Evolutionary conservation across 208 protist genomes (phyloP), one percentile per base, ranked within the genome.

Genomic region (Acanthamoeba triangularis): DNA sequence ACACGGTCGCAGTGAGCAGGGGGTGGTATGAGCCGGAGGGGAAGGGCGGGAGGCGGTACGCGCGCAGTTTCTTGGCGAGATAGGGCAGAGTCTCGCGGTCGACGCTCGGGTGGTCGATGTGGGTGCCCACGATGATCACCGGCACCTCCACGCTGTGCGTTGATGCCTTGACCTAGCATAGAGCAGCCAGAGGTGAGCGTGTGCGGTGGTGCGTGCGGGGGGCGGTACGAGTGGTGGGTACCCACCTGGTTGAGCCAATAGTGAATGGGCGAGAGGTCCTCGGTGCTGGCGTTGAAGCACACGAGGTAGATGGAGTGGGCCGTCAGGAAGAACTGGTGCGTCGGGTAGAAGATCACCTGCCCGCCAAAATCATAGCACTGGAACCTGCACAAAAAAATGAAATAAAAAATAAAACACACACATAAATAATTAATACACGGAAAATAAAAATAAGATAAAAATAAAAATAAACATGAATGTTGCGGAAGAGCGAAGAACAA

Each of bases 201-300:
- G 69, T 44, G 16, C 25, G 37, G 25, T 28, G 74, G 13, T 33
- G 30, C 23, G 35, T 18, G 37, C 37, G 37, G 2, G 37, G 37
- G 37, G 37, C 3, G 3, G 3, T 41, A 41, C 13, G 76, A 28
- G 23, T 41, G n/a, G 25, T 13, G 10, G 72, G 72, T 49, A 10
- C n/a, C 90, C 8, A 95, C 92, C 41, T 96, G 96, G 63, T 94
- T 52, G 16, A 96, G 90, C 96, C 96, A 96, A 78, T 96, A 96
- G 59, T 96, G 90, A 28, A 95, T 80, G 20, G 82, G 82, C n/a
- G 59, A 69, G 82, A 82, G 94, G 54, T 96, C 95, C 16, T 90
- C 61, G 65, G 80, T 82, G 13, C 72, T 94, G 0, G 95, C 33
- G 16, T 95, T 95, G 47, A 96, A 96, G 10, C 87, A 78, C 0